phyloP scores from a whole-genome alignment of 805 yeast genomes.

The Myxozyma nipponensis region DNA sequence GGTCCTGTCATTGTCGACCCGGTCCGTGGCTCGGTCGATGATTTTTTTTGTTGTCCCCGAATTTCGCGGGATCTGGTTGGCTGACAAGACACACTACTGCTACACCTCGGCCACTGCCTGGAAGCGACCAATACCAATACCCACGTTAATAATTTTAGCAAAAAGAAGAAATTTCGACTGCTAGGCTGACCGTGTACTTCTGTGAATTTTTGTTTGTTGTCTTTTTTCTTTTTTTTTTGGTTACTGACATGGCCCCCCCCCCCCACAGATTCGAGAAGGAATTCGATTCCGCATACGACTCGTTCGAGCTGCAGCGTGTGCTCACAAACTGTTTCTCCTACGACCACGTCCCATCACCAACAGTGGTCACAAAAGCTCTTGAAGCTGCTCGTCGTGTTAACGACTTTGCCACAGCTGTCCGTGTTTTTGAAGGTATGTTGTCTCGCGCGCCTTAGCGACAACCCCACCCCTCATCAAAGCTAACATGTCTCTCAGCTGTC shows the following conservation, averaged over 20 bases:
- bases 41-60: too few species aligned
- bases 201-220: slow-evolving; percentile 12
- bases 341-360: slow-evolving; percentile 97
- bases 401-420: slow-evolving; percentile 97
- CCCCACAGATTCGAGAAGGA: slow-evolving; percentile 92
- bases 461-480: neutral
- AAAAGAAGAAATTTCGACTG: too few species aligned
- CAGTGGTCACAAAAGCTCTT: slow-evolving; percentile 90
- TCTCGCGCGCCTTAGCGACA: too few species aligned
- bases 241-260: too few species aligned
- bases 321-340: slow-evolving; percentile 97
- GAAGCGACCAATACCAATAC: too few species aligned
- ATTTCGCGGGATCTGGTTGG: slow-evolving; percentile 23
- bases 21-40: too few species aligned
- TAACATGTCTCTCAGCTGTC: slow-evolving; percentile 40
- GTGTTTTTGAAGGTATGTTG: slow-evolving; percentile 96
- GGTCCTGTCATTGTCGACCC: too few species aligned
- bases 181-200: too few species aligned
- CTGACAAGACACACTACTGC: neutral
- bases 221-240: slow-evolving; percentile 20
- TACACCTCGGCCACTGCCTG: neutral
- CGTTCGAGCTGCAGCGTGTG: slow-evolving; percentile 85
- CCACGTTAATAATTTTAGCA: too few species aligned
- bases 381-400: slow-evolving; percentile 98
- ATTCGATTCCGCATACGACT: slow-evolving; percentile 87